Evolutionary conservation across 2,329 filamentous ascomycete species (phyloP).

Genomic region (Colletotrichum destructivum): DNA sequence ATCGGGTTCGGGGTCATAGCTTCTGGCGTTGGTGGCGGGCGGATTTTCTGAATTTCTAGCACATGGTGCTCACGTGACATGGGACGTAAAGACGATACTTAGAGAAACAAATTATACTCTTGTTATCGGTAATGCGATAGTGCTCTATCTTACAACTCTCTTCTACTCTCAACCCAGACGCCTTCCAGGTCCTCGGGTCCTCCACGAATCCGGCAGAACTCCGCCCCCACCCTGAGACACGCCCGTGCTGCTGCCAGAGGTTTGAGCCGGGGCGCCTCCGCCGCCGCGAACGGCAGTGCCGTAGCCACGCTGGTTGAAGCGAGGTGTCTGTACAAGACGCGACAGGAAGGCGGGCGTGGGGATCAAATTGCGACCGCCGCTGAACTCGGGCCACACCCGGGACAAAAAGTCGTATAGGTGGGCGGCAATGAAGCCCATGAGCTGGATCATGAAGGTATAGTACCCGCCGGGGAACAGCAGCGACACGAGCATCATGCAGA

Average conservation of each 20-base stretch:
- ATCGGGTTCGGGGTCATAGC: no score
- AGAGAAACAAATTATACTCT: conserved; percentile 35
- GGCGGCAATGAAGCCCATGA: conserved; percentile 86
- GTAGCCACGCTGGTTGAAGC: conserved; percentile 66
- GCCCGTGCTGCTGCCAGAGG: conserved; percentile 59
- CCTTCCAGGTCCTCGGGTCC: conserved; percentile 72
- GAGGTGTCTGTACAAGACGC: conserved; percentile 72
- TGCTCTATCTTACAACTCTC: conserved; percentile 4
- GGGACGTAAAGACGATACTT: background rate
- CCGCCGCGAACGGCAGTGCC: conserved; percentile 72
- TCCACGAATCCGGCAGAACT: conserved; percentile 76
- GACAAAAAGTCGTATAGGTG: conserved; percentile 94
- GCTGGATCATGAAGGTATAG: conserved; percentile 71
- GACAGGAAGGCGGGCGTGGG: conserved; percentile 81
- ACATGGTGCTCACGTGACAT: background rate
- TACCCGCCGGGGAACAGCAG: conserved; percentile 76
- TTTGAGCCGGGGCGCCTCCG: conserved; percentile 41
- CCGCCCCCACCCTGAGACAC: conserved; percentile 57
- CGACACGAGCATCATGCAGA: conserved; percentile 82
- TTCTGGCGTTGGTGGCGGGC: background rate
- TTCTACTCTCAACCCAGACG: conserved; percentile 65
- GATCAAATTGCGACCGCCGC: conserved; percentile 84
- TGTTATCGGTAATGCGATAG: conserved; percentile 24
- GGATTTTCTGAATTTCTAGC: background rate
- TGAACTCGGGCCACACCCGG: conserved; percentile 89